Evolutionary conservation across 2,329 filamentous ascomycete species (phyloP), one percentile per base, ranked within the genome.

Genomic region (Fusarium sulawesiense): DNA sequence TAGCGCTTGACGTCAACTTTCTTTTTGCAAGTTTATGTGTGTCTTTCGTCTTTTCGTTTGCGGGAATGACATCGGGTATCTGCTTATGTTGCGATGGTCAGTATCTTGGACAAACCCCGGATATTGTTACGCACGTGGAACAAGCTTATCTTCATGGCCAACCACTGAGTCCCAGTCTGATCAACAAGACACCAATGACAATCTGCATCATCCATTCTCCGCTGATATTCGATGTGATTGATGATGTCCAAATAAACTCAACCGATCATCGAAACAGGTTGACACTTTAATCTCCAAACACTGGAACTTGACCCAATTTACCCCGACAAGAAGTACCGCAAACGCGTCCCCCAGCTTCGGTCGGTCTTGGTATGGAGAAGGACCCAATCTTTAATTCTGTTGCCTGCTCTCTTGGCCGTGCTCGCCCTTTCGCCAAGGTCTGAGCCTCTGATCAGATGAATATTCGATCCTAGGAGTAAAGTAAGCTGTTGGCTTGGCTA

Each of bases 341-440:
- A 20, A 29, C 23, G 18, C 10, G 47, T 29, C 37, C 29, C 55
- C 29, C 29, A 49, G 42, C 51, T 20, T 29, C n/a, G 13, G 18
- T 27, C 30, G 23, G 18, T 56, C 60, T 69, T 66, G 41, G 45
- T 44, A 45, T 54, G 51, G 42, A 62, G 13, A 53, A 21, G 4
- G 53, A 57, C 62, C 61, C 67, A 48, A 27, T 70, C 8, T 64
- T 70, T 64, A 64, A 72, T 70, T 72, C 48, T 55, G 61, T 12
- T 72, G 69, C 69, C 69, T 72, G 30, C 23, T 56, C 16, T 23
- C 50, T 63, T 42, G 49, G 48, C 53, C 14, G 20, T 21, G n/a
- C 47, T 56, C 56, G 14, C 41, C 34, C 7, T 37, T 23, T 20
- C 4, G 48, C 66, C 40, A 63, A 69, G 65, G 12, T 18, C 27